These are phyloP conservation scores for Keqinozyma sinolaborantium DNA, from an alignment of 1,139 yeast genomes.

Conservation along the genomic window DNA sequence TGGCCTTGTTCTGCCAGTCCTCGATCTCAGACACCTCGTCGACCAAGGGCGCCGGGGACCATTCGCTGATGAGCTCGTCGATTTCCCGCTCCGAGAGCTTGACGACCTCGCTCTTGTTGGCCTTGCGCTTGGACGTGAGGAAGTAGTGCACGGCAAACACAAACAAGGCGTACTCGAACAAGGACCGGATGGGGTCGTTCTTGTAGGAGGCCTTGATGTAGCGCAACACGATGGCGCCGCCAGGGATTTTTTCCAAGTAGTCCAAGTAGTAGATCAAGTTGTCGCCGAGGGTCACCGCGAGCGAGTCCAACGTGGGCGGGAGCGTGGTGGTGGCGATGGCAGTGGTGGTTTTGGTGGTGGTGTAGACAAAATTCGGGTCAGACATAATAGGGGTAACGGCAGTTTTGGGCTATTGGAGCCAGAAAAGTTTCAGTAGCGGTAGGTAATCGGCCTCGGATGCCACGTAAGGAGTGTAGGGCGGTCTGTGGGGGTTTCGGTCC, in stretches of 20 bases:
- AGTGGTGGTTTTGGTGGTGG: constrained; percentile 20
- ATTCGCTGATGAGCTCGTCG: constrained; percentile 81
- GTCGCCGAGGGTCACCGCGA: constrained; percentile 31
- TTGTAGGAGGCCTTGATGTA: constrained; percentile 89
- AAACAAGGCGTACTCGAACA: constrained; percentile 73
- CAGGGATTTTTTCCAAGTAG: constrained; percentile 56
- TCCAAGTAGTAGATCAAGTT: constrained; percentile 35
- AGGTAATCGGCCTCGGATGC: too few species aligned
- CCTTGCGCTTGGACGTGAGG: constrained; percentile 75
- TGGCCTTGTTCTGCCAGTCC: constrained; percentile 55
- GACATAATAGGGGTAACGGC: not conserved
- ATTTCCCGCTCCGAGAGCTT: constrained; percentile 64
- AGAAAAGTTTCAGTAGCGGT: too few species aligned
- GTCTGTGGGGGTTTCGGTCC: too few species aligned
- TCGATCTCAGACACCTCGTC: constrained; percentile 50
- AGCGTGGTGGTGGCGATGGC: constrained; percentile 25
- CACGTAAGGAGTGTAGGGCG: too few species aligned
- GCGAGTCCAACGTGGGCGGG: constrained; percentile 39
- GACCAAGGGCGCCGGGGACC: constrained; percentile 87
- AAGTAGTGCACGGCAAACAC: constrained; percentile 87
- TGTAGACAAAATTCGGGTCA: constrained; percentile 9
- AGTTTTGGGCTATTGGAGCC: too few species aligned
- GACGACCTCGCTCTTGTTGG: constrained; percentile 70
- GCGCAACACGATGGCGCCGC: constrained; percentile 70
- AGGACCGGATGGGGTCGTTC: constrained; percentile 88